Conservation (phyloP, 306 rosid species). For the Macrotyloma uniflorum region DNA sequence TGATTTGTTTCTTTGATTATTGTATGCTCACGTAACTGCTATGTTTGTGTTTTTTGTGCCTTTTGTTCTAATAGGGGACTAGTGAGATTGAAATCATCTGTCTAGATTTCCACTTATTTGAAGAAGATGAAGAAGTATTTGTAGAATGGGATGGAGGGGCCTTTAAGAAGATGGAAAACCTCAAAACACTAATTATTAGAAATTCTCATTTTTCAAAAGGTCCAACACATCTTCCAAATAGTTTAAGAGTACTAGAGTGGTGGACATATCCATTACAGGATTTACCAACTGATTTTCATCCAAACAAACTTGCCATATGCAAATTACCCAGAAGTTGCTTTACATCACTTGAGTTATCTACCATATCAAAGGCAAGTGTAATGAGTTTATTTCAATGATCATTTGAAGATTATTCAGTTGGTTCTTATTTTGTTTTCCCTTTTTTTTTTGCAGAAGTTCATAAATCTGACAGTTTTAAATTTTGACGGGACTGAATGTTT, state of each 20-base stretch:
- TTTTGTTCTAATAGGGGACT: conserved; percentile 25
- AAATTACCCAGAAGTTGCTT: background rate
- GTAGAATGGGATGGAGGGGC: conserved; percentile 26
- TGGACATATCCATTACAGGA: conserved; percentile 27
- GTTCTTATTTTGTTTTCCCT: background rate
- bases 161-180: conserved; percentile 24
- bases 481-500: background rate
- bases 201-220: conserved; percentile 1
- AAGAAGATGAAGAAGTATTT: background rate
- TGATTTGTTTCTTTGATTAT: background rate
- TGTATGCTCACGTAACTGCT: background rate
- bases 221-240: conserved; percentile 34
- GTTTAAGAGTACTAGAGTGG: conserved; percentile 44
- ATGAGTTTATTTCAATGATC: background rate
- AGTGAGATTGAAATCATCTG: background rate
- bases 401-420: background rate
- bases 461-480: background rate
- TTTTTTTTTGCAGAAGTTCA: background rate
- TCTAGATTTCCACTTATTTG: background rate
- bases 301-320: background rate
- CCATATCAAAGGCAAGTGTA: background rate
- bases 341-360: background rate
- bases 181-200: conserved; percentile 7
- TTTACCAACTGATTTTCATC: conserved; percentile 43
- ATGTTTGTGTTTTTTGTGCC: background rate